Evolutionary conservation across 371 early-diverging fungal genomes (phyloP).

Genomic region (Mortierella sp.): DNA sequence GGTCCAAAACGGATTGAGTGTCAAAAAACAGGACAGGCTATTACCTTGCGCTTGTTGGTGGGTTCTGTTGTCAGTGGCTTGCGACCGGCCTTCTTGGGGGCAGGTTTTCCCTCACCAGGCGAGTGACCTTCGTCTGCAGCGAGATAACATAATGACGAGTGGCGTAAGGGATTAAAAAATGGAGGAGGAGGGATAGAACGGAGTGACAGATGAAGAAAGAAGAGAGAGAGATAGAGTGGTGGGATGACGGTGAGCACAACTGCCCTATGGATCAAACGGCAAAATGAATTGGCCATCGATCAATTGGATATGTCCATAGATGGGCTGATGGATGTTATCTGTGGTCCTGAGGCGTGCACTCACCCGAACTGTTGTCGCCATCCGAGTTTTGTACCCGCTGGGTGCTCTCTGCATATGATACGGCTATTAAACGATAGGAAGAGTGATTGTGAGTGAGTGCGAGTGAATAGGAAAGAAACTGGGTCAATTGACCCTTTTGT

Average conservation of each 20-base stretch:
- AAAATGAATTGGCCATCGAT: background rate
- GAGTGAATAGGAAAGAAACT: background rate
- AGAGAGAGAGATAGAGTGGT: background rate
- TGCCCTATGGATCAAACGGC: background rate
- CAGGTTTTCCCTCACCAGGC: constrained; percentile 46
- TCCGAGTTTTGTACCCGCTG: constrained; percentile 27
- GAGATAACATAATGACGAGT: background rate
- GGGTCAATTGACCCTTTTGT: no score
- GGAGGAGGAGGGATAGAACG: background rate
- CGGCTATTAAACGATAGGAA: constrained; percentile 2
- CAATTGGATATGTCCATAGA: background rate
- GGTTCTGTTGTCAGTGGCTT: constrained; percentile 55
- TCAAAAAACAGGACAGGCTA: background rate
- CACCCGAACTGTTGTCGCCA: constrained; percentile 46
- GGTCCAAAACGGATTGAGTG: background rate
- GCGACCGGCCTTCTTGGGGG: constrained; percentile 57
- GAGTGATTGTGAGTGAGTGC: background rate
- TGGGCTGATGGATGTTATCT: background rate
- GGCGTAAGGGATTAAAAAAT: background rate
- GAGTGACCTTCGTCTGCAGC: constrained; percentile 34
- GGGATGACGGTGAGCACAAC: background rate
- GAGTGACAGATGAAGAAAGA: background rate
- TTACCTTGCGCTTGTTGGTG: constrained; percentile 55
- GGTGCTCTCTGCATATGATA: background rate
- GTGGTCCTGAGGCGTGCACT: no score